Conservation (phyloP, 2,329 filamentous ascomycete species). For the Alternaria brassicae region DNA sequence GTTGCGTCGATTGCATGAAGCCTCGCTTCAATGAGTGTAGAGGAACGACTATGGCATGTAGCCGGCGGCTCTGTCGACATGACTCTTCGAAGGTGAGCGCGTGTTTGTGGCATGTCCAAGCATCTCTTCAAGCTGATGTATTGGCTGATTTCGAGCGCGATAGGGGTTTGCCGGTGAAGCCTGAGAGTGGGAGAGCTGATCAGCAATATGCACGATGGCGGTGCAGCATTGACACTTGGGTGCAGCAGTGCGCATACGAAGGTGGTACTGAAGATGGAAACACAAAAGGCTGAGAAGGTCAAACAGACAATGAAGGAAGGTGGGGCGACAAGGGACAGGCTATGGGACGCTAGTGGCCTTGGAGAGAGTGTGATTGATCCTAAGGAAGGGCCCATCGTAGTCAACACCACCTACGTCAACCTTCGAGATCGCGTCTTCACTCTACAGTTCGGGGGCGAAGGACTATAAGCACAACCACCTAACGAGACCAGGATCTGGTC, state of each 20-base stretch:
- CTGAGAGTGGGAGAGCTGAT: background rate
- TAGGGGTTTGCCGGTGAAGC: background rate
- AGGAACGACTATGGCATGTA: background rate
- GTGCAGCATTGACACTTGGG: background rate
- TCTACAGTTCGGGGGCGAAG: conserved; percentile 5
- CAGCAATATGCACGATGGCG: conserved; percentile 2
- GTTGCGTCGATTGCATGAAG: background rate
- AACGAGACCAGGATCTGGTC: conserved; percentile 21
- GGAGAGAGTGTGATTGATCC: background rate
- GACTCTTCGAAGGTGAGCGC: background rate
- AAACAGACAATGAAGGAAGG: background rate
- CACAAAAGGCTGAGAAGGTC: background rate
- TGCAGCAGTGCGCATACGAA: background rate
- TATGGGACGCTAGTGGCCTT: conserved; percentile 2
- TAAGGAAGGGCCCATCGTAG: conserved; percentile 2
- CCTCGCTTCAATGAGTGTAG: background rate
- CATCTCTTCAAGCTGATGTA: background rate
- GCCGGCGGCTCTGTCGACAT: background rate
- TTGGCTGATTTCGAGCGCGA: background rate
- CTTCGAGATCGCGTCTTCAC: conserved; percentile 1
- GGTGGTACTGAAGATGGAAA: background rate
- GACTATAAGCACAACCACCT: conserved; percentile 14
- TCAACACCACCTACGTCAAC: conserved; percentile 14
- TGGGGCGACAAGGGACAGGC: conserved; percentile 5
- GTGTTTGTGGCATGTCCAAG: background rate